These are phyloP conservation scores for Corymbia citriodora DNA, from an alignment of 441 rosid species.

Conservation along the genomic window DNA sequence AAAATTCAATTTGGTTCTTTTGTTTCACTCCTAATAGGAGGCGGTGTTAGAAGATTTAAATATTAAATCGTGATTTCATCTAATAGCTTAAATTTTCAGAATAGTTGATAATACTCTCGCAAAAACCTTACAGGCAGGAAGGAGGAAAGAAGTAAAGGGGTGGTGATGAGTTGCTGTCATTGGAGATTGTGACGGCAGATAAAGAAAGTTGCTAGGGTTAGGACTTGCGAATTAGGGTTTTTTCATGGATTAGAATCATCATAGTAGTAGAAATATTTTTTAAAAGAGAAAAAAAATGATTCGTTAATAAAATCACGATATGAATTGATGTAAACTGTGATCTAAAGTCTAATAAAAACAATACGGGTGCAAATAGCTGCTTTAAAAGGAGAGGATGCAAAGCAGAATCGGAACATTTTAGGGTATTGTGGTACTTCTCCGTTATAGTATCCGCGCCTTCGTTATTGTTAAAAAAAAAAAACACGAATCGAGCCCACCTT, in stretches of 20 bases:
- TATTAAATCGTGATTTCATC: accelerated
- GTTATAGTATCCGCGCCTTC: too few species aligned
- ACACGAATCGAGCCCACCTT: not conserved
- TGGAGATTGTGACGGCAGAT: not conserved
- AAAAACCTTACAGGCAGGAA: not conserved
- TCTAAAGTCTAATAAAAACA: not conserved
- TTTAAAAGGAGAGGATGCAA: not conserved
- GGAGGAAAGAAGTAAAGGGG: not conserved
- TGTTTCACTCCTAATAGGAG: not conserved
- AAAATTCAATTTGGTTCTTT: accelerated
- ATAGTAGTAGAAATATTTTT: not conserved
- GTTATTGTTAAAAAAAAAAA: not conserved
- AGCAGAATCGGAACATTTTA: not conserved
- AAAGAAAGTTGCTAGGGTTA: not conserved
- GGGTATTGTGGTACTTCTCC: not conserved
- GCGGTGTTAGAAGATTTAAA: not conserved
- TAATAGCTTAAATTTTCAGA: not conserved
- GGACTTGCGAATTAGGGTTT: not conserved
- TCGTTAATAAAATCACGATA: not conserved
- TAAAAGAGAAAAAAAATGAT: not conserved
- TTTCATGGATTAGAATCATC: not conserved
- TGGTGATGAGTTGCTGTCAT: accelerated
- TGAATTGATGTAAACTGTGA: not conserved
- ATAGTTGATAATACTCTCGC: accelerated
- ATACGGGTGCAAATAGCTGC: not conserved